These are phyloP conservation scores for Phycomyces nitens DNA, from an alignment of 192 early-diverging fungal species.

Conservation along the genomic window DNA sequence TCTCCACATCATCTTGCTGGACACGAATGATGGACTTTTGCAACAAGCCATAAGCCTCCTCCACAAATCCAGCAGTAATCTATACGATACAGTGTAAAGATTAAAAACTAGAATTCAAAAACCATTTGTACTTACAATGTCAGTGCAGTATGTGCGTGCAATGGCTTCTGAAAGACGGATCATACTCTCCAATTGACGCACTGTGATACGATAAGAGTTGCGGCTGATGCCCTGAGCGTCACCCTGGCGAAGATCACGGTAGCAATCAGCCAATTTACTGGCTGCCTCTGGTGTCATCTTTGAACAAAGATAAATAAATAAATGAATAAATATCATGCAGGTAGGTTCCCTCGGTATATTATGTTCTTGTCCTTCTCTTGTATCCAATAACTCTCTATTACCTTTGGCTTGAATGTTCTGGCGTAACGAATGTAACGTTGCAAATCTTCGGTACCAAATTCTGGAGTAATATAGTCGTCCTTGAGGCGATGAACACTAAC, in stretches of 20 bases:
- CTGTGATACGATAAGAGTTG: conserved; percentile 90
- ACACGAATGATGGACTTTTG: conserved; percentile 87
- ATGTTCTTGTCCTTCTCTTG: too few relatives aligned
- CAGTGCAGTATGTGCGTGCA: conserved; percentile 78
- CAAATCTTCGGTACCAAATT: conserved; percentile 69
- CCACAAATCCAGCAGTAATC: conserved; percentile 72
- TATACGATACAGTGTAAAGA: too few relatives aligned
- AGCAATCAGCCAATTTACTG: conserved; percentile 73
- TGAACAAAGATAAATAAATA: conserved; percentile 4
- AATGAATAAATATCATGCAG: too few relatives aligned
- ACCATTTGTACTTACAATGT: conserved; percentile 43
- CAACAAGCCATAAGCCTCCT: conserved; percentile 81
- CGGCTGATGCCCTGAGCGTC: conserved; percentile 68
- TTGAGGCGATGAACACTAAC: conserved; percentile 74
- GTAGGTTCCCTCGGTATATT: too few relatives aligned
- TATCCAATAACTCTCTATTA: conserved; percentile 17
- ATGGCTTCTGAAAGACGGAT: conserved; percentile 94
- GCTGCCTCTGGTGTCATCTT: conserved; percentile 70
- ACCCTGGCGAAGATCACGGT: conserved; percentile 81
- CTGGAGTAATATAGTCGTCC: conserved; percentile 67
- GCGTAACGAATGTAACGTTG: conserved; percentile 87
- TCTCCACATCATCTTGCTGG: conserved; percentile 71
- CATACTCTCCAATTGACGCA: conserved; percentile 94
- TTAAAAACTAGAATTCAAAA: too few relatives aligned
- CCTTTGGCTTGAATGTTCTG: conserved; percentile 81